A percentile compares a stretch with the other conserved stretches of the same genome.
Evolutionary conservation across 805 yeast species (phyloP).

Genomic region (Ogataea ganodermae): DNA sequence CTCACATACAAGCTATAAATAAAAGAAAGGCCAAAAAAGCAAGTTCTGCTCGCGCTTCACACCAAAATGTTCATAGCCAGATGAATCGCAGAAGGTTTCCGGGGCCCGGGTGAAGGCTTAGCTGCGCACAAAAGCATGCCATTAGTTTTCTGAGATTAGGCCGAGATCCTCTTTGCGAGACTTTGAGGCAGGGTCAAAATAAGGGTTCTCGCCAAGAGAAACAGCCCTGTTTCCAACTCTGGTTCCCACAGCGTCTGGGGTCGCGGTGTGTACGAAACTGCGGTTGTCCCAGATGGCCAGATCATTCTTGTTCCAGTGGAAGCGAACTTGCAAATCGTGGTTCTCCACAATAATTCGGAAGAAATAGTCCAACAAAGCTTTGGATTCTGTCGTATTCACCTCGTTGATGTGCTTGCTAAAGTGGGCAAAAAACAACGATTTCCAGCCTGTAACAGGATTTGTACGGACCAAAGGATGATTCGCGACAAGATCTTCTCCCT

Average conservation of each 20-base stretch:
- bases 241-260: constrained; percentile 1
- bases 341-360: constrained; percentile 46
- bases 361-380: constrained; percentile 40
- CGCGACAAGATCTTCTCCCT: constrained; percentile 31
- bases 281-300: constrained; percentile 49
- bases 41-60: too few species aligned
- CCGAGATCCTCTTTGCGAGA: constrained; percentile 3
- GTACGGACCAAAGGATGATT: constrained; percentile 63
- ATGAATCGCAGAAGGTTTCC: too few species aligned
- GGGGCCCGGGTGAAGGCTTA: too few species aligned
- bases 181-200: not conserved
- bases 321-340: constrained; percentile 55
- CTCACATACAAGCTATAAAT: too few species aligned
- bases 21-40: too few species aligned
- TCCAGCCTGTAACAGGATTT: constrained; percentile 68
- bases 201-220: not conserved
- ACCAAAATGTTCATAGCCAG: too few species aligned
- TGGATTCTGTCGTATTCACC: constrained; percentile 31
- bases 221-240: constrained; percentile 2
- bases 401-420: not conserved
- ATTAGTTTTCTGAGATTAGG: not conserved
- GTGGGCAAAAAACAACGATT: constrained; percentile 38
- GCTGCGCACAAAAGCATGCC: too few species aligned
- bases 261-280: constrained; percentile 1
- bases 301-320: constrained; percentile 47